phyloP scores from a whole-genome alignment of 2,329 filamentous ascomycete species.

The Trichoderma polysporum region DNA sequence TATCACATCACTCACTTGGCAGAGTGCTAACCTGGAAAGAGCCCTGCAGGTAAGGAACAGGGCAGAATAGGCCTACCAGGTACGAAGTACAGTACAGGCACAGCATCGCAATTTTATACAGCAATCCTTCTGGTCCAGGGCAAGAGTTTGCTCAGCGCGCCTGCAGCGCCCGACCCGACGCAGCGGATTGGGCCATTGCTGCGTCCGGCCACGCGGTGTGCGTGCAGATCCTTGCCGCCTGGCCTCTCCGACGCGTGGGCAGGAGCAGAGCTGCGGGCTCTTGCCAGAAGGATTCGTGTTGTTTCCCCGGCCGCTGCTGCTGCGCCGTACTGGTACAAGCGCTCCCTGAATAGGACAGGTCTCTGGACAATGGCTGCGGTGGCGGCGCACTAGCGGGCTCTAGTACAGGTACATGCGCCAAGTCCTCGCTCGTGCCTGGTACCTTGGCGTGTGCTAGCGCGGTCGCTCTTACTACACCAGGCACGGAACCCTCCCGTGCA shows the following conservation, averaged over 20 bases:
- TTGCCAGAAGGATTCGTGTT: neutral
- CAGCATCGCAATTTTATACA: neutral
- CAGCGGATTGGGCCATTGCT: constrained; percentile 18
- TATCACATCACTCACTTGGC: neutral
- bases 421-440: neutral
- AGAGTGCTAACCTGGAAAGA: neutral
- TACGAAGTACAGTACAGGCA: neutral
- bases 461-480: neutral
- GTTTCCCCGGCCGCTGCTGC: neutral
- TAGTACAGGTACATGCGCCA: neutral
- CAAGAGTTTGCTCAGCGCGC: neutral
- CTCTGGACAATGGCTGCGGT: neutral
- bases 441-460: constrained; percentile 9
- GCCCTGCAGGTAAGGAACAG: neutral
- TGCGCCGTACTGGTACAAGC: neutral
- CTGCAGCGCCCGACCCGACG: constrained; percentile 17
- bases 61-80: neutral
- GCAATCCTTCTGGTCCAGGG: neutral
- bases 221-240: constrained; percentile 8
- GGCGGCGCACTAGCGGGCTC: neutral
- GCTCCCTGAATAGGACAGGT: neutral
- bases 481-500: constrained; percentile 9
- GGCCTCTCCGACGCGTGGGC: constrained; percentile 11
- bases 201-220: neutral
- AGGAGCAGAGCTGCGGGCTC: neutral